Base-by-base conservation (phyloP, 768 basidiomycete species). In the Mycena metata region DNA sequence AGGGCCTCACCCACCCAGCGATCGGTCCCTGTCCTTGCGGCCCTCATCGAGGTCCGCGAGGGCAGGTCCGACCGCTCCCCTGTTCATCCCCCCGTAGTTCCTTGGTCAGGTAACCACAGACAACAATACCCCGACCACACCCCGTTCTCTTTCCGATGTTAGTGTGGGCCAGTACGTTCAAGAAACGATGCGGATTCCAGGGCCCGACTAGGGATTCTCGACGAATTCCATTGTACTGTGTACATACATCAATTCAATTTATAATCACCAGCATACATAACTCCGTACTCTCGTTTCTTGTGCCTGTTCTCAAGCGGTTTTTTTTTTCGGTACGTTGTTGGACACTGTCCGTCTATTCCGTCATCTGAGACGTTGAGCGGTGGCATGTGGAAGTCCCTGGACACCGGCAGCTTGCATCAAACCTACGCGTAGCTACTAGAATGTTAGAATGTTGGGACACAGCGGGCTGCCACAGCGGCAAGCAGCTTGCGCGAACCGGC, bases 221-320 rank as follows among this genome's bases (percentile, higher is more conserved):
- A 66, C 19, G 64, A 52, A 51, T 65, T 57, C 55, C 64, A 50
- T 49, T 11, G 64, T 66, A 66, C 64, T 59, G 64, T 51, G 56
- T 66, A 66, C 64, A 51, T 56, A 13, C 15, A 30, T 17, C 6
- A 10, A 36, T 36, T 12, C 39, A 11, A 39, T 39, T 15, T 2
- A 39, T 15, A 39, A 39, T 39, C 39, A 39, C 39, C 39, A 11
- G 36, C 36, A 36, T 36, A 39, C 39, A 39, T 39, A 10, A 39
- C 30, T 30, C 30, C 30, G 6, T 30, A 30, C 30, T 30, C 6
- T 30, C 3, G 6, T 30, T 30, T 30, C 6, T 30, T 6, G 30
- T 30, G 30, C 30, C 30, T 6, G 30, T 30, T 30, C 30, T 30
- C 30, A 3, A 3, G 6, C 30, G 30, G 3, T 30, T 30, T 30